Percentiles rank a stretch among this genome's conserved stretches.
These are phyloP conservation scores for Venturia carpophila DNA, from an alignment of 2,329 filamentous ascomycete species.

Conservation along the genomic window DNA sequence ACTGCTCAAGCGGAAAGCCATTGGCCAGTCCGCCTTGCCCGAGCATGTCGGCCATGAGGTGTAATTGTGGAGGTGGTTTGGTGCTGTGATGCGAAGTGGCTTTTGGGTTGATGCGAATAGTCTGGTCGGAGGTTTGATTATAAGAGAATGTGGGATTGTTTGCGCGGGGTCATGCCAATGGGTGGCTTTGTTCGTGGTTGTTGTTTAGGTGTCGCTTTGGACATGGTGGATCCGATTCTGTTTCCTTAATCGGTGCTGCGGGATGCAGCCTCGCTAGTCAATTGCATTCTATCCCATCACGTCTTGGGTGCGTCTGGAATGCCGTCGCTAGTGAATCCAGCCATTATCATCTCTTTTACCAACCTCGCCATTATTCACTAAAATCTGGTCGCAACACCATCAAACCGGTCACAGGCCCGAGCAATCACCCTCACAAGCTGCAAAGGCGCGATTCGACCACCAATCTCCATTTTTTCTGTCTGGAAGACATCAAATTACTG, in stretches of 20 bases:
- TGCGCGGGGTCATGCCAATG: too few relatives aligned
- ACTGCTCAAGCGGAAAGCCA: slow-evolving; percentile 79
- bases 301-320: not conserved
- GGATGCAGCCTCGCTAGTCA: not conserved
- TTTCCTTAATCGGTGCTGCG: too few relatives aligned
- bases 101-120: not conserved
- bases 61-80: not conserved
- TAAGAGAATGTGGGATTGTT: not conserved
- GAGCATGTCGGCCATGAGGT: slow-evolving; percentile 40
- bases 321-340: not conserved
- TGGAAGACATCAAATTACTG: not conserved
- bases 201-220: not conserved
- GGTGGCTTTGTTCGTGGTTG: not conserved
- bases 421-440: not conserved
- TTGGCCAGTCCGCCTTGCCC: slow-evolving; percentile 39
- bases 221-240: too few relatives aligned
- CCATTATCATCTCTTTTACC: not conserved
- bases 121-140: not conserved
- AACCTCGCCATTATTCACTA: not conserved
- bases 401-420: not conserved
- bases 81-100: not conserved
- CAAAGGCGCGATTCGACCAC: not conserved
- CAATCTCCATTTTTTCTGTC: not conserved
- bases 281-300: not conserved
- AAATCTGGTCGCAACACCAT: not conserved